phyloP scores from a whole-genome alignment of 2,329 filamentous ascomycete species.

The Ophiostoma piceae region DNA sequence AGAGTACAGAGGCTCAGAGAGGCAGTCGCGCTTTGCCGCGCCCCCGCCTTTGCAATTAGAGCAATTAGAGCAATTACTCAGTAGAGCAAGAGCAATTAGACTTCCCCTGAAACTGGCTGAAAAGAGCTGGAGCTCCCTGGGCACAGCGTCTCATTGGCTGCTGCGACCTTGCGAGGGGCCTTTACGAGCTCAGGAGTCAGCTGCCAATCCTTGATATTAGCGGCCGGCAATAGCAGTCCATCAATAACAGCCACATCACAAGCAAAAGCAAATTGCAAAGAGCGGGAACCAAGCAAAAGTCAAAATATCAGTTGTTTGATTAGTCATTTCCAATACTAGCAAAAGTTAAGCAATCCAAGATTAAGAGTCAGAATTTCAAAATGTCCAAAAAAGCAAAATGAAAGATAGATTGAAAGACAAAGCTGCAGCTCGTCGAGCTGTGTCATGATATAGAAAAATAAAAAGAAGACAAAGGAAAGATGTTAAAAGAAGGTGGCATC shows the following conservation, averaged over 20 bases:
- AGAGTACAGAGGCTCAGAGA: no score
- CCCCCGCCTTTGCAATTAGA: not conserved
- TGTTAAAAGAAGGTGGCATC: constrained; percentile 3
- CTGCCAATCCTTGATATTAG: not conserved
- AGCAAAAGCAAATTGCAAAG: not conserved
- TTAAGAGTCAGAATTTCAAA: not conserved
- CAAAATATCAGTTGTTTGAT: not conserved
- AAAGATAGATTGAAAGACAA: not conserved
- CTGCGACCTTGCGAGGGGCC: not conserved
- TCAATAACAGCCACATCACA: not conserved
- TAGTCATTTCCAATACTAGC: not conserved
- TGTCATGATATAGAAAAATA: not conserved
- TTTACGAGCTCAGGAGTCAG: not conserved
- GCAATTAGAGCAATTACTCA: not conserved
- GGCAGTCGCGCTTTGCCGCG: constrained; percentile 1
- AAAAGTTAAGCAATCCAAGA: not conserved
- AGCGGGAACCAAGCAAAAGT: not conserved
- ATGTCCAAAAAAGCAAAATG: not conserved
- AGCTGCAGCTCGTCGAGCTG: not conserved
- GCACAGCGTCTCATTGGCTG: not conserved
- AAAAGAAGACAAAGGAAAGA: not conserved
- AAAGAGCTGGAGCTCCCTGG: not conserved
- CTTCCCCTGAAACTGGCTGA: not conserved
- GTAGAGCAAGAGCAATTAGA: not conserved
- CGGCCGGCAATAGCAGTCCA: no score